phyloP scores from a whole-genome alignment of 352 stramenopile genomes.

The Phytophthora citricola region DNA sequence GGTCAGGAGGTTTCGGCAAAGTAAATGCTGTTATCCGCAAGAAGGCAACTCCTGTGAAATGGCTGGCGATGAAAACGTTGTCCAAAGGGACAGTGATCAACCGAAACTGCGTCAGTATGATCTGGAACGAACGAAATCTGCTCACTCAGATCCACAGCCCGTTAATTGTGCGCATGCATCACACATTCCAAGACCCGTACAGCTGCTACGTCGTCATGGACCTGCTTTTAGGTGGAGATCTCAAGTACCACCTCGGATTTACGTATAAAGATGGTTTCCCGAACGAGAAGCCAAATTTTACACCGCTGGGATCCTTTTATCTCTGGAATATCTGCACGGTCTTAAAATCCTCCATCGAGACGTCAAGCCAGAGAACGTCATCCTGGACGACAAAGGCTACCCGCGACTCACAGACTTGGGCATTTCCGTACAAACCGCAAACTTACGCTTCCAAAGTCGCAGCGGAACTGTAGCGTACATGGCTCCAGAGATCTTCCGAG shows the following conservation, averaged over 20 bases:
- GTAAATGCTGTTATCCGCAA: slow-evolving; percentile 79
- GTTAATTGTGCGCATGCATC: slow-evolving; percentile 68
- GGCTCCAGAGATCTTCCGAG: slow-evolving; percentile 72
- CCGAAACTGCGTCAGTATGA: slow-evolving; percentile 71
- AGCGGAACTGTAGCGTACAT: slow-evolving; percentile 79
- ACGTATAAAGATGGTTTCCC: slow-evolving; percentile 61
- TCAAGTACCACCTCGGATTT: slow-evolving; percentile 70
- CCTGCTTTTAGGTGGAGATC: slow-evolving; percentile 70
- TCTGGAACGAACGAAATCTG: slow-evolving; percentile 82
- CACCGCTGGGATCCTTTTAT: slow-evolving; percentile 60
- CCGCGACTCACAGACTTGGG: slow-evolving; percentile 77
- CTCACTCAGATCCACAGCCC: slow-evolving; percentile 57
- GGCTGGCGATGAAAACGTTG: slow-evolving; percentile 80
- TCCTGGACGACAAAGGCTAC: slow-evolving; percentile 82
- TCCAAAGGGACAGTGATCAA: slow-evolving; percentile 64
- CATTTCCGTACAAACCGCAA: slow-evolving; percentile 61
- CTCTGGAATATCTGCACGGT: slow-evolving; percentile 73
- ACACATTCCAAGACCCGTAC: slow-evolving; percentile 68
- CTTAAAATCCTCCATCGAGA: slow-evolving; percentile 80
- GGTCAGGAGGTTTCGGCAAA: slow-evolving; percentile 76
- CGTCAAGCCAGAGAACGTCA: slow-evolving; percentile 88
- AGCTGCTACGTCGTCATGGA: slow-evolving; percentile 88
- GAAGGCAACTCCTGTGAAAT: slow-evolving; percentile 52
- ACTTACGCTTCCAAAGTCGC: slow-evolving; percentile 53
- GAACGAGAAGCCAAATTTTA: slow-evolving; percentile 69